Base-by-base conservation (phyloP, 1,284 basidiomycete species). In the Irpex lacteus region DNA sequence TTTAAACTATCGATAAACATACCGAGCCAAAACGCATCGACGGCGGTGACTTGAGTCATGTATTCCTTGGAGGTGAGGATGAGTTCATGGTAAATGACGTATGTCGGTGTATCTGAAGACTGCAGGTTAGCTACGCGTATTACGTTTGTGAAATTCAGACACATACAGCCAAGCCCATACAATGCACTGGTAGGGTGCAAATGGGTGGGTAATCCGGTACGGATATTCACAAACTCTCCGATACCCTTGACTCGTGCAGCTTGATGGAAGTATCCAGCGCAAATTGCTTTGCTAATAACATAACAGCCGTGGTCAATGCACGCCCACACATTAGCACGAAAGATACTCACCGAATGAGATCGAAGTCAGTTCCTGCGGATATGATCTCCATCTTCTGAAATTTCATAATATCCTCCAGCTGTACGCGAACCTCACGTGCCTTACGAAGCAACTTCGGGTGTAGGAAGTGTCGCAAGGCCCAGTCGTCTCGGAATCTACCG, bases 201-300 rank as follows among this genome's bases (percentile, higher is more conserved):
- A 75, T 96, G 93, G 58, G 95, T 96, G 4, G 93, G 93, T 56
- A 95, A 76, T 19, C 96, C 98, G n/a, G 97, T 96, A 53, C 98
- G 86, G 70, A 97, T 94, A 76, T 99, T 98, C 66, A 97, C 94
- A 76, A 98, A 99, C 78, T 99, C 98, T 67, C 97, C 98, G 66
- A 99, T 98, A 74, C 97, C 97, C 80, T 98, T 99, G 50, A 98
- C 96, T 68, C 95, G 83, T 7, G 97, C 97, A 0, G 98, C 96
- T 78, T 99, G 98, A 76, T 99, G 98, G 85, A 99, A 99, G 80
- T 98, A 99, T 26, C 97, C 98, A 13, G 96, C 94, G 55, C 95
- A 91, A 71, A 99, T 98, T 21, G 96, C 96, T 85, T 98, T 99
- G 73, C 97, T 95, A 70, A 11, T 57, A 21, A 52, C 58, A 53